Evolutionary conservation across 225 moss, liverwort and hornwort genomes (phyloP).

Genomic region (Climacium dendroides): DNA sequence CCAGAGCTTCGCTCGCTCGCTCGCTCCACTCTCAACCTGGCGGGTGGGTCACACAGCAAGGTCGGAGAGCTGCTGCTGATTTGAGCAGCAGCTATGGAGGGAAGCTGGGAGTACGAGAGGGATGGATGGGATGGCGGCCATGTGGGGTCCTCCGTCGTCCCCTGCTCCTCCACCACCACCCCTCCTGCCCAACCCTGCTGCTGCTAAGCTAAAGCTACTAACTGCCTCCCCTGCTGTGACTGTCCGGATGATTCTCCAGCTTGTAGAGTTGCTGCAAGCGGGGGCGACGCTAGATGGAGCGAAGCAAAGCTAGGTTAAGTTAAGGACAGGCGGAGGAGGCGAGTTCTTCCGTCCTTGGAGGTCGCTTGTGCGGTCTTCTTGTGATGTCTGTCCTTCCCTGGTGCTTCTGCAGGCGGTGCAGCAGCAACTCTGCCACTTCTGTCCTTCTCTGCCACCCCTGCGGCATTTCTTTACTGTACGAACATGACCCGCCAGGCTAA

Average conservation of each 20-base stretch:
- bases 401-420: neutral
- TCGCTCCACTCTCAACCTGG: neutral
- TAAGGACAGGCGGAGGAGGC: neutral
- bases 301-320: neutral
- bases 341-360: neutral
- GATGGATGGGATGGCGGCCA: slow-evolving; percentile 13
- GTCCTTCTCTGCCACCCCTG: slow-evolving; percentile 12
- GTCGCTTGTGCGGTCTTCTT: neutral
- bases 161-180: neutral
- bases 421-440: neutral
- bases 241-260: neutral
- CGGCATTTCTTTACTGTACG: slow-evolving; percentile 2
- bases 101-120: neutral
- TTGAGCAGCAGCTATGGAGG: neutral
- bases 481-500: neutral
- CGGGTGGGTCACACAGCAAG: neutral
- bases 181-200: neutral
- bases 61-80: neutral
- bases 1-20: neutral
- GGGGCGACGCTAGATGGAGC: neutral
- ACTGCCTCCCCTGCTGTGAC: neutral
- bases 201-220: neutral
- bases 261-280: neutral
- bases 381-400: neutral
- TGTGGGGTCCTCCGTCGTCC: slow-evolving; percentile 20